Base-by-base conservation (phyloP, 2,329 filamentous ascomycete genomes). In the Trichoderma sp. region DNA sequence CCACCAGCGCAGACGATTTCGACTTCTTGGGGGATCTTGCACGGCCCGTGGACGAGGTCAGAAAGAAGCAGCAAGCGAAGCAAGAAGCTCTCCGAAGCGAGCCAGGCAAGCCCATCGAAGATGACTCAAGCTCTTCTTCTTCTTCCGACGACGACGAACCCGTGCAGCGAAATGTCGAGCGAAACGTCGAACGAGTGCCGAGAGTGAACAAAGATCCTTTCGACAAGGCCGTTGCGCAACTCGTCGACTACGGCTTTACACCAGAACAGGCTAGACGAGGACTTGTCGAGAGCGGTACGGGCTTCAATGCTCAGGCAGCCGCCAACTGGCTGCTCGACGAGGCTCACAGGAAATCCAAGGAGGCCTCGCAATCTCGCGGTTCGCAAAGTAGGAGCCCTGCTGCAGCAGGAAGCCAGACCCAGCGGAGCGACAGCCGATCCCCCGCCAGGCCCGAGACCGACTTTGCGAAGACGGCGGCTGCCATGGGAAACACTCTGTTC, bases 201-300 rank as follows among this genome's bases (percentile, higher is more conserved):
- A 72, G 66, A 48, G 66, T 71, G 19, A 72, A 70, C 44, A 72
- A 76, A 69, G 76, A 80, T 66, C 69, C 78, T 1, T 88, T 90
- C 65, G 92, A 97, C 72, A 87, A 85, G 69, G 91, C 93, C 10
- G 86, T 98, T 28, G 92, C 91, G 10, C 92, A 98, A 74, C 80
- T 99, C 28, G 88, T 97, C 3, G 94, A 97, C 70, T 98, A 98
- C 86, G 95, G 95, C 0, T 99, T 99, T 71, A 88, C 92, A 0
- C 84, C 88, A 0, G 91, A 96, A 66, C 92, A 93, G 72, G 90
- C 95, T n/a, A 85, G 85, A 62, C 83, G 89, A 68, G 95, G 93
- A 5, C 78, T 99, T 47, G 87, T 88, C 12, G 90, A 92, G 72
- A 97, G 91, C 39, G 90, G 92, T 4, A 88, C 88, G 3, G 91